Base-by-base conservation (phyloP, 108 stramenopile genomes). In the Skeletonema marinoi region DNA sequence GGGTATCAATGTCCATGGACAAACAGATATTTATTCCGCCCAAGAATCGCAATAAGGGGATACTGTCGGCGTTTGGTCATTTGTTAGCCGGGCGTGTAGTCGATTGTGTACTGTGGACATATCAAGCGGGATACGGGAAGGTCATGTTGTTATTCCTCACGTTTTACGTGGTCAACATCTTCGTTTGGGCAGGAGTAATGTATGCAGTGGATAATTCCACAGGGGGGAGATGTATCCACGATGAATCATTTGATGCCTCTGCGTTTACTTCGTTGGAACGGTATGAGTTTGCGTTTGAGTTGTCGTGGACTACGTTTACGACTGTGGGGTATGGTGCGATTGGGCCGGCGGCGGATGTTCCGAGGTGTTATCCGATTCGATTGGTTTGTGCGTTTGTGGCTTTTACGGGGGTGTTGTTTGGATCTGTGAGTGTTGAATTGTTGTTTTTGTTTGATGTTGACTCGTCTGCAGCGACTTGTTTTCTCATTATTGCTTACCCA, bases 301-400 rank as follows among this genome's bases (percentile, higher is more conserved):
- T 80, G 33, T 60, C 71, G 3, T 82, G 81, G 81, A 65, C 70
- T 8, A 82, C 81, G 8, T 82, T 82, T 51, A 78, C 68, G 11
- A 82, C 81, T 10, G 81, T 82, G 33, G 77, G 75, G 13, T 78
- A 78, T 58, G 81, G 81, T 16, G 63, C 66, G 10, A 51, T 81
- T n/a, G 64, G 66, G 38, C 70, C 77, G 2, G 56, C 44, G 10
- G 44, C 54, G 10, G 71, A 72, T 35, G 41, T 42, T n/a, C 32
- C 44, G 42, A 65, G 66, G 13, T 82, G 81, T 44, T 60, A 65
- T 51, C 31, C 61, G 9, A 42, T 82, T 16, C 66, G 71, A 25
- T 67, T 78, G 21, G 35, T 78, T 61, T 73, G 75, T 36, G 71
- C 74, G 10, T 70, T 73, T 14, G 71, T 77, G 51, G 76, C 81